These are phyloP conservation scores for Yueomyces sinensis DNA, from an alignment of 805 yeast species.

Conservation along the genomic window DNA sequence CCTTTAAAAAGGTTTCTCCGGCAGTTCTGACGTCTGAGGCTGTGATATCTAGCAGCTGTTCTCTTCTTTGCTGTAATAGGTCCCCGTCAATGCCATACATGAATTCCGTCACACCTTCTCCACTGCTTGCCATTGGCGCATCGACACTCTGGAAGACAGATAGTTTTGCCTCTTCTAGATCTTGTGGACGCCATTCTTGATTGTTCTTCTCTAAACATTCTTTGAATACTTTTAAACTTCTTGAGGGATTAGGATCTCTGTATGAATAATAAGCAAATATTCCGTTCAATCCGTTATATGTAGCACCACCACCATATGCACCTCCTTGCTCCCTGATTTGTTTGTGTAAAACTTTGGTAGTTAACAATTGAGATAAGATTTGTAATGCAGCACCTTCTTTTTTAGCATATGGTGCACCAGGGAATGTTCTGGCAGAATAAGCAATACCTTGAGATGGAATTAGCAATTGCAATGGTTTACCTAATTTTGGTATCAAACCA, in stretches of 20 bases:
- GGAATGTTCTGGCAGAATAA: constrained; percentile 55
- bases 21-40: constrained; percentile 48
- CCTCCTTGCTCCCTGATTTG: constrained; percentile 94
- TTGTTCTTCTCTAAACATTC: constrained; percentile 26
- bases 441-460: constrained; percentile 76
- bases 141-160: constrained; percentile 86
- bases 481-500: background rate
- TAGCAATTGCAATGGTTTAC: constrained; percentile 26
- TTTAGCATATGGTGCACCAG: constrained; percentile 54
- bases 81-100: constrained; percentile 62
- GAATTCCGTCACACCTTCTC: constrained; percentile 61
- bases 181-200: constrained; percentile 42
- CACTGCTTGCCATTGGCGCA: constrained; percentile 71
- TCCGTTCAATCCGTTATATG: constrained; percentile 72
- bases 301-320: constrained; percentile 94
- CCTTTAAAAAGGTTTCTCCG: constrained; percentile 41
- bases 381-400: constrained; percentile 79
- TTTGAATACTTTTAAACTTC: constrained; percentile 49
- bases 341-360: constrained; percentile 74
- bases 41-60: constrained; percentile 53
- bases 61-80: constrained; percentile 70
- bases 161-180: constrained; percentile 79
- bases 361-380: constrained; percentile 63
- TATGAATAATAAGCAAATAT: constrained; percentile 74
- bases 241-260: constrained; percentile 80